A percentile compares a stretch with the other conserved stretches of the same genome.
phyloP scores from a whole-genome alignment of 768 basidiomycete genomes.

The Dioszegia hungarica region DNA sequence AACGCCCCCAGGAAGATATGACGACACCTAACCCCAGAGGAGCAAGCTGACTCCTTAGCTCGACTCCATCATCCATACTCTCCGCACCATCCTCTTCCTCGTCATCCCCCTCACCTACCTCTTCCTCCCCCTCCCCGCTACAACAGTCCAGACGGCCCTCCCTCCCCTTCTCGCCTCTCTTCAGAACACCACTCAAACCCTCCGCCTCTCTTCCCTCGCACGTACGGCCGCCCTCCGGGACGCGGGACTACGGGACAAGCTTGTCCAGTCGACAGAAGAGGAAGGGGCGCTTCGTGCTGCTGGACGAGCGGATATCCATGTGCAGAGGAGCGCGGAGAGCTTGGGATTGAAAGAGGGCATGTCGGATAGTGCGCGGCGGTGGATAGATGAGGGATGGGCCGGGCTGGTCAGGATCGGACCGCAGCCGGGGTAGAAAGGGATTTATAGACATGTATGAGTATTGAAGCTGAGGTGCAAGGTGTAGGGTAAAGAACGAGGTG shows the following conservation, averaged over 20 bases:
- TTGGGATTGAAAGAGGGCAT: constrained; percentile 9
- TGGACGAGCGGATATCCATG: constrained; percentile 12
- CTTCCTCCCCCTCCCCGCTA: constrained; percentile 16
- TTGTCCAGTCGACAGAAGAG: neutral
- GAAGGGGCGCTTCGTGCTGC: constrained; percentile 1
- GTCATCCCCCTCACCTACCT: constrained; percentile 21
- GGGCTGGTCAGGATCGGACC: constrained; percentile 24
- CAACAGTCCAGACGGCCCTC: constrained; percentile 1
- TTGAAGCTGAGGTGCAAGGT: no score
- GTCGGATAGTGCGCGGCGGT: constrained; percentile 11
- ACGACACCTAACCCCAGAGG: no score
- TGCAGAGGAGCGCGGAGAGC: constrained; percentile 8
- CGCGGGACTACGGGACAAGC: neutral
- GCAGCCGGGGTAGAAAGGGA: neutral
- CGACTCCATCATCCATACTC: constrained; percentile 22
- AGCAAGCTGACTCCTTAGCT: no score
- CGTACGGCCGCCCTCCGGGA: constrained; percentile 6
- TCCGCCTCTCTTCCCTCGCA: constrained; percentile 27
- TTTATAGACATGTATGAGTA: neutral
- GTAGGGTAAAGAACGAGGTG: no score
- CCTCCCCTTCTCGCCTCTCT: constrained; percentile 10
- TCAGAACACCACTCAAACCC: constrained; percentile 16
- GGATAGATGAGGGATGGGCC: constrained; percentile 28
- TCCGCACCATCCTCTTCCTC: constrained; percentile 22
- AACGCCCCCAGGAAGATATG: no score